phyloP scores from a whole-genome alignment of 768 basidiomycete genomes.

The Ramaria rubella region DNA sequence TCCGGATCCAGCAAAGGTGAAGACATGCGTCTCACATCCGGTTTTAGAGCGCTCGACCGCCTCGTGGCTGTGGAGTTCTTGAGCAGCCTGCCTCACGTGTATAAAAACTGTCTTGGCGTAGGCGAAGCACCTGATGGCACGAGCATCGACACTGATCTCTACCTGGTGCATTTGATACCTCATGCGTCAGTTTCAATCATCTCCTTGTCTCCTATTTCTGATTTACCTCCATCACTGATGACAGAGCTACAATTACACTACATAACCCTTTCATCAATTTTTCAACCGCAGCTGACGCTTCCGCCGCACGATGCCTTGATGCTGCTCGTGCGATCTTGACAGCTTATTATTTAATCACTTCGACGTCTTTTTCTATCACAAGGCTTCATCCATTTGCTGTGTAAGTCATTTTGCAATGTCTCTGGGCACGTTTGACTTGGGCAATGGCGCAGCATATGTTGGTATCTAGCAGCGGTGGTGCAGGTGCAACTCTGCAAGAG shows the following conservation, averaged over 20 bases:
- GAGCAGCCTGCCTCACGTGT: conserved; percentile 60
- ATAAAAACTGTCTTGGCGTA: conserved; percentile 48
- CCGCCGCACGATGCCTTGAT: conserved; percentile 66
- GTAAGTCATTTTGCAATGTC: not conserved
- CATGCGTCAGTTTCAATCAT: conserved; percentile 58
- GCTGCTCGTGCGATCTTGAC: conserved; percentile 68
- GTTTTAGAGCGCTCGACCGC: conserved; percentile 65
- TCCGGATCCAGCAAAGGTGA: conserved; percentile 52
- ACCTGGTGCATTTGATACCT: conserved; percentile 80
- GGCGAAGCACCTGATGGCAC: conserved; percentile 51
- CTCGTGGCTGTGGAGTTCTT: conserved; percentile 64
- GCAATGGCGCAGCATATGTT: conserved; percentile 47
- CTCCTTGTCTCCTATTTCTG: conserved; percentile 3
- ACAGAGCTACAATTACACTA: conserved; percentile 79
- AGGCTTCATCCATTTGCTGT: conserved; percentile 75
- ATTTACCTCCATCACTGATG: conserved; percentile 1
- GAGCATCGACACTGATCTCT: conserved; percentile 72
- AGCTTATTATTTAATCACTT: conserved; percentile 72
- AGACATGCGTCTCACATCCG: conserved; percentile 15
- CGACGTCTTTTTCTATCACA: conserved; percentile 75
- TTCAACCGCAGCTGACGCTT: conserved; percentile 53
- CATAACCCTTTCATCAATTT: conserved; percentile 83
- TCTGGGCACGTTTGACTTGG: not conserved
- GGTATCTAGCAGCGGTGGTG: conserved; percentile 86
- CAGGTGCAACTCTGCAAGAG: conserved; percentile 83